Base-by-base conservation (phyloP, 2,329 filamentous ascomycete species). In the Incumbomyces lentus region DNA sequence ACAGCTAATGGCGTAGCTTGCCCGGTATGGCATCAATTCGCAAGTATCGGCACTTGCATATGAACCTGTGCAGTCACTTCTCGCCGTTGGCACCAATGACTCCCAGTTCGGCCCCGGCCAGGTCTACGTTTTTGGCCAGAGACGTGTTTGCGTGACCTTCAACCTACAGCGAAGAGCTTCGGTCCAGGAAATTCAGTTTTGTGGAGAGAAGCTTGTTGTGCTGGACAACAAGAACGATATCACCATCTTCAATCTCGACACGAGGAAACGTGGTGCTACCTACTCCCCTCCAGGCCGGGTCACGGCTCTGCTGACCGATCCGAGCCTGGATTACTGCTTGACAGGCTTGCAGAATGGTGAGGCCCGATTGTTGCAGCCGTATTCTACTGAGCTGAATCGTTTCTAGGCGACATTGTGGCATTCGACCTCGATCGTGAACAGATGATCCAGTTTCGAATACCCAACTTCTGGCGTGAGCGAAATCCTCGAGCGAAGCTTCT, bases 261-360 rank as follows among this genome's bases (percentile, higher is more conserved):
- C 78, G 0, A 84, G 81, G 56, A 72, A 72, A 46, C 73, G 82
- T 46, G 55, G 87, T 33, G 77, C 79, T 19, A 79, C 79, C 30
- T 83, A 88, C 60, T 78, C 84, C 3, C 82, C 87, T 8, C 85
- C 87, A 0, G 88, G 86, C 5, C 75, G 80, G 40, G 85, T 89
- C 16, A 81, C 79, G 12, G 76, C 78, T 29, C 62, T 96, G 58
- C 74, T 84, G 48, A 88, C 84, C 6, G 92, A 98, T 62, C 87
- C 90, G 1, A 86, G 86, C 68, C 72, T 98, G 50, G 92, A 98
- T 64, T 98, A 93, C 79, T 87, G 83, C 32, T 83, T 98, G 51
- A 70, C 96, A 37, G 92, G 88, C 11, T 69, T 88, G 52, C 79
- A 85, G 53, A 85, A 76, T 59, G 88, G 73, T 74, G 55, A 29